phyloP scores from a whole-genome alignment of 2,329 filamentous ascomycete species.

The Diaporthe helianthi region DNA sequence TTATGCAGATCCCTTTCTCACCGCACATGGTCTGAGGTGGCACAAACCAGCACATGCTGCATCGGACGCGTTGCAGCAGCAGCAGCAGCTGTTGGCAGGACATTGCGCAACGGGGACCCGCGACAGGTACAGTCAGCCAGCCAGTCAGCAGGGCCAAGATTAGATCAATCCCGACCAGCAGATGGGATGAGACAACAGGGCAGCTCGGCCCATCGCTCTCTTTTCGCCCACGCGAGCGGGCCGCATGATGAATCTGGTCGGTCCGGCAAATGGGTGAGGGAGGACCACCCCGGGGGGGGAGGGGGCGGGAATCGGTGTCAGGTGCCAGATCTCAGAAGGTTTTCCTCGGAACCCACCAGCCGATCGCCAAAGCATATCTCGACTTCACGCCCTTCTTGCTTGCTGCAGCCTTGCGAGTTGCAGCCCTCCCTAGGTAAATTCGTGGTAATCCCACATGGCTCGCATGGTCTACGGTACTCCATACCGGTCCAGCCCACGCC shows the following conservation, averaged over 20 bases:
- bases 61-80: conserved; percentile 23
- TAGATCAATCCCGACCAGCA: not conserved
- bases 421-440: not conserved
- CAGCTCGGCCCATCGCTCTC: not conserved
- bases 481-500: conserved; percentile 2
- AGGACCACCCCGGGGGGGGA: not conserved
- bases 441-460: conserved; percentile 12
- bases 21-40: conserved; percentile 23
- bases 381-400: not conserved
- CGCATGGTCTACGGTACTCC: conserved; percentile 14
- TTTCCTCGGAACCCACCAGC: conserved; percentile 14
- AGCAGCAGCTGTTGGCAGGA: conserved; percentile 8
- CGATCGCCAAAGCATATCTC: conserved; percentile 14
- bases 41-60: conserved; percentile 21
- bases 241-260: not conserved
- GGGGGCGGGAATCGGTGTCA: too few relatives aligned
- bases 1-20: conserved; percentile 15
- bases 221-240: not conserved
- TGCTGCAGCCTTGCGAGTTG: conserved; percentile 25
- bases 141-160: not conserved
- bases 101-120: not conserved
- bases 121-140: not conserved
- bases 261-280: not conserved
- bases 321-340: not conserved
- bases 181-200: not conserved